Evolutionary conservation across 257 asterid genomes (phyloP).

Genomic region (Dorcoceras hygrometricum): DNA sequence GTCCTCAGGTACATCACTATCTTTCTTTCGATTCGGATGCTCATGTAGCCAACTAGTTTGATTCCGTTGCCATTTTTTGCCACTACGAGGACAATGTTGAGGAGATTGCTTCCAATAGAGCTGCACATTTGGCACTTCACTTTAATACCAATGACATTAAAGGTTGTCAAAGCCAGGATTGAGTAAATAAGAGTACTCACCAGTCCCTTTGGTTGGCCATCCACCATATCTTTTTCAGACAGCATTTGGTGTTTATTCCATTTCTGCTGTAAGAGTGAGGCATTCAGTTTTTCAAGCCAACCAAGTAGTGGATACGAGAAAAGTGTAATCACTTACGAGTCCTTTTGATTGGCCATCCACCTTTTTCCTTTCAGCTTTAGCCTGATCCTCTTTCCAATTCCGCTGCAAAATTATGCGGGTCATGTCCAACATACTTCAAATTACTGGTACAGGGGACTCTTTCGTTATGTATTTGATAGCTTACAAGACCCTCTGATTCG

Average conservation of each 20-base stretch:
- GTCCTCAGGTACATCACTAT: slow-evolving; percentile 26
- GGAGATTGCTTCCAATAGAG: slow-evolving; percentile 61
- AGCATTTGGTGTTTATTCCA: slow-evolving; percentile 39
- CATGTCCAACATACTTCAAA: slow-evolving; percentile 23
- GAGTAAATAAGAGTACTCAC: slow-evolving; percentile 43
- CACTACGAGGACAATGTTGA: slow-evolving; percentile 36
- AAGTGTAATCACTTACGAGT: slow-evolving; percentile 36
- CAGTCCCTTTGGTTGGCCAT: slow-evolving; percentile 65
- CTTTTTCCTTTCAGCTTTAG: slow-evolving; percentile 42
- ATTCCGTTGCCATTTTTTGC: slow-evolving; percentile 28
- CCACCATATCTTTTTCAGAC: slow-evolving; percentile 37
- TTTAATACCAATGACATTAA: slow-evolving; percentile 22
- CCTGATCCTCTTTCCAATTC: slow-evolving; percentile 65
- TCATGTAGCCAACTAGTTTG: slow-evolving; percentile 29
- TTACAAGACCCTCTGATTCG: slow-evolving; percentile 70
- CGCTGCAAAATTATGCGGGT: slow-evolving; percentile 40
- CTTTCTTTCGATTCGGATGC: slow-evolving; percentile 34
- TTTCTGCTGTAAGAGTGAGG: slow-evolving; percentile 31
- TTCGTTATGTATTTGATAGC: slow-evolving; percentile 27
- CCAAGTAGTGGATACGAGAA: slow-evolving; percentile 1
- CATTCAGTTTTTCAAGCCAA: slow-evolving; percentile 22
- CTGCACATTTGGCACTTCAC: slow-evolving; percentile 42
- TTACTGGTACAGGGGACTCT: slow-evolving; percentile 14
- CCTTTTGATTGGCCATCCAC: slow-evolving; percentile 36
- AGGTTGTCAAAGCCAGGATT: slow-evolving; percentile 7